Evolutionary conservation across 2,329 filamentous ascomycete genomes (phyloP).

Genomic region (Fusarium chaquense): DNA sequence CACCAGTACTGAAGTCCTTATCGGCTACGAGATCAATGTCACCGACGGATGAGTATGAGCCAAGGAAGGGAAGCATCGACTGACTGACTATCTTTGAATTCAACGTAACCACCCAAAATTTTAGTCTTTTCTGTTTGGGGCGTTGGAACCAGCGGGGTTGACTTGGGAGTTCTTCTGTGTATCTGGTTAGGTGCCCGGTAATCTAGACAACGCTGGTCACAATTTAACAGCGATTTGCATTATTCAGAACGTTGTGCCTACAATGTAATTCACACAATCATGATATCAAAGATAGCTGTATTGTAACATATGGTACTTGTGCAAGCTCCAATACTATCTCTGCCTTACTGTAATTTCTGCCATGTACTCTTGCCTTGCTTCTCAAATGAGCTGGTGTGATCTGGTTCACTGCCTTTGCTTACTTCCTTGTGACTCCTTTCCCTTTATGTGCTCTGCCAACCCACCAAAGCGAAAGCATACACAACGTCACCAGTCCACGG

Average conservation of each 20-base stretch:
- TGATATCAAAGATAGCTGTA: background rate
- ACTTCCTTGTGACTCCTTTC: background rate
- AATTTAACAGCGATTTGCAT: constrained; percentile 1
- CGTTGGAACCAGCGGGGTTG: constrained; percentile 4
- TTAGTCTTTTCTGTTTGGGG: background rate
- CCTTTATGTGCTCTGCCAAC: background rate
- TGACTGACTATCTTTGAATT: background rate
- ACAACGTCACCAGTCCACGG: background rate
- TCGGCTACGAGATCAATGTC: constrained; percentile 88
- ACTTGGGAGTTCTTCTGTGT: background rate
- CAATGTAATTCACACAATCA: background rate
- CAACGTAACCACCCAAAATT: background rate
- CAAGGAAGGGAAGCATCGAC: background rate
- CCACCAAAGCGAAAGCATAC: background rate
- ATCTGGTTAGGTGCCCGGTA: background rate
- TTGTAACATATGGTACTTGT: constrained; percentile 2
- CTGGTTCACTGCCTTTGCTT: background rate
- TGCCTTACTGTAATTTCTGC: background rate
- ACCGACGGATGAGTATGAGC: constrained; percentile 29
- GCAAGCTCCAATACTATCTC: background rate
- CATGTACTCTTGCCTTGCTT: background rate
- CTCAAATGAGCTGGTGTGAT: background rate
- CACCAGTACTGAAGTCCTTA: constrained; percentile 85
- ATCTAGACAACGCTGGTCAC: background rate
- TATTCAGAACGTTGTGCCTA: background rate